Evolutionary conservation across 2,329 filamentous ascomycete species (phyloP).

Genomic region (Calonectria pseudoreteaudii): DNA sequence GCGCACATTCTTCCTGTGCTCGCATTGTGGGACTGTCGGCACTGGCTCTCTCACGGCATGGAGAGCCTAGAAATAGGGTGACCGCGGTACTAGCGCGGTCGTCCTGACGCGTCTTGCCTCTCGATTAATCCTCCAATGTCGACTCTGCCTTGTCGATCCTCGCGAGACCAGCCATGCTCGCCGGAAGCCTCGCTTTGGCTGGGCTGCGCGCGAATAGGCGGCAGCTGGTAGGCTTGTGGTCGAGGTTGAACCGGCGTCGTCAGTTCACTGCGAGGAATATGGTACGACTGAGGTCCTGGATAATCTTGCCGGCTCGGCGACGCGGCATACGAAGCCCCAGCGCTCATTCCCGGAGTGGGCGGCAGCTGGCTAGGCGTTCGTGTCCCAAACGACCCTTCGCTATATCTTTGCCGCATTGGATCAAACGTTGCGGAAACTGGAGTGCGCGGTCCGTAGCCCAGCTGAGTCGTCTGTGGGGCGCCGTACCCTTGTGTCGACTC

Average conservation of each 20-base stretch:
- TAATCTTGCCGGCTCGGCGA: conserved; percentile 60
- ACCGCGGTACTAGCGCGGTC: conserved; percentile 38
- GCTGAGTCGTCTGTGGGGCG: conserved; percentile 46
- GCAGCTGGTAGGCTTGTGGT: conserved; percentile 57
- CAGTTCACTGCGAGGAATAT: conserved; percentile 66
- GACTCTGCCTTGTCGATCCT: conserved; percentile 65
- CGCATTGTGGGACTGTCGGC: not conserved
- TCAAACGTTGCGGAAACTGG: conserved; percentile 63
- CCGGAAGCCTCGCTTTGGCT: conserved; percentile 38
- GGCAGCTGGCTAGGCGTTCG: conserved; percentile 44
- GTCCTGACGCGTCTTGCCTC: conserved; percentile 58
- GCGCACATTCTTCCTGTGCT: not conserved
- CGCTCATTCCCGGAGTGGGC: conserved; percentile 39
- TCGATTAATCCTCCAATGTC: conserved; percentile 74
- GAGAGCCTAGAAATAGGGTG: conserved; percentile 22
- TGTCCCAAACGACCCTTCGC: conserved; percentile 44
- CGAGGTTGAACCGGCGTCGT: conserved; percentile 47
- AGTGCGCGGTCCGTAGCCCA: conserved; percentile 56
- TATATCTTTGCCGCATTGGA: conserved; percentile 54
- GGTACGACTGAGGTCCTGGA: conserved; percentile 60
- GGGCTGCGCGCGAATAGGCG: conserved; percentile 59
- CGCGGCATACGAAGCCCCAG: conserved; percentile 54
- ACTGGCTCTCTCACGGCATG: conserved; percentile 37
- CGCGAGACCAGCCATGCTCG: conserved; percentile 53
- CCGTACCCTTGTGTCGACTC: conserved; percentile 58